Percentiles rank a stretch among this genome's conserved stretches.
phyloP scores from a whole-genome alignment of 2,329 filamentous ascomycete species.

The Didymella pinodella region DNA sequence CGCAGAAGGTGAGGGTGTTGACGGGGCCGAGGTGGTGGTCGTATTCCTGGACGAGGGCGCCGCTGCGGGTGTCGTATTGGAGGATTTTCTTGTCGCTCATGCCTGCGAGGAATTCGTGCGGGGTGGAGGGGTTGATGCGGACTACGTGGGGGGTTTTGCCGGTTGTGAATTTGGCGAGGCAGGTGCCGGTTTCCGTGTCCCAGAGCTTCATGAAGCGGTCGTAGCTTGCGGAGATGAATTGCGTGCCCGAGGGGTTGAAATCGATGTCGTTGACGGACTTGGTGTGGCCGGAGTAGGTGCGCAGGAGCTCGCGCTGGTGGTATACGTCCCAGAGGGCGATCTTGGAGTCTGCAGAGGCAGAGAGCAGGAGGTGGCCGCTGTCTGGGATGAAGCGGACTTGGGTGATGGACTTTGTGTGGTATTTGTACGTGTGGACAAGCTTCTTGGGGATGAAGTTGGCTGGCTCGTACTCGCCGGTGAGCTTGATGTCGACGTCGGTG shows the following conservation, averaged over 20 bases:
- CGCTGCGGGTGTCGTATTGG: conserved; percentile 88
- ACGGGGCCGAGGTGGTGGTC: conserved; percentile 97
- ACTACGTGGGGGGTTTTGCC: conserved; percentile 96
- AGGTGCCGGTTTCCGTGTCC: conserved; percentile 95
- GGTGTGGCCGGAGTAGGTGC: conserved; percentile 88
- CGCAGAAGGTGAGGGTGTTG: conserved; percentile 97
- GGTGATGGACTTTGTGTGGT: conserved; percentile 82
- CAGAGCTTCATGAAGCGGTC: conserved; percentile 97
- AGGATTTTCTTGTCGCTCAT: conserved; percentile 99
- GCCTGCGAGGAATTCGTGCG: conserved; percentile 91
- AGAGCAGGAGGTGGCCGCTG: conserved; percentile 87
- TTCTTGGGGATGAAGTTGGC: conserved; percentile 97
- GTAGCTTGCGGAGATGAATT: conserved; percentile 90
- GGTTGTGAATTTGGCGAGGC: conserved; percentile 86
- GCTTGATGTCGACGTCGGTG: conserved; percentile 60
- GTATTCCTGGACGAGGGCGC: conserved; percentile 92
- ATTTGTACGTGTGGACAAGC: conserved; percentile 88
- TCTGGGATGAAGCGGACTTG: conserved; percentile 87
- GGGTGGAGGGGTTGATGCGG: conserved; percentile 86
- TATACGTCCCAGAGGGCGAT: conserved; percentile 96
- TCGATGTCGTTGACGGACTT: conserved; percentile 90
- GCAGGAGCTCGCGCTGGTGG: conserved; percentile 84
- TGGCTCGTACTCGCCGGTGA: conserved; percentile 78
- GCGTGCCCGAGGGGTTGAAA: conserved; percentile 82
- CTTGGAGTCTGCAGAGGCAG: conserved; percentile 87